A percentile compares a stretch with the other conserved stretches of the same genome.
Evolutionary conservation across 2,329 filamentous ascomycete species (phyloP).

Genomic region (Chrysosporium queenslandicum): DNA sequence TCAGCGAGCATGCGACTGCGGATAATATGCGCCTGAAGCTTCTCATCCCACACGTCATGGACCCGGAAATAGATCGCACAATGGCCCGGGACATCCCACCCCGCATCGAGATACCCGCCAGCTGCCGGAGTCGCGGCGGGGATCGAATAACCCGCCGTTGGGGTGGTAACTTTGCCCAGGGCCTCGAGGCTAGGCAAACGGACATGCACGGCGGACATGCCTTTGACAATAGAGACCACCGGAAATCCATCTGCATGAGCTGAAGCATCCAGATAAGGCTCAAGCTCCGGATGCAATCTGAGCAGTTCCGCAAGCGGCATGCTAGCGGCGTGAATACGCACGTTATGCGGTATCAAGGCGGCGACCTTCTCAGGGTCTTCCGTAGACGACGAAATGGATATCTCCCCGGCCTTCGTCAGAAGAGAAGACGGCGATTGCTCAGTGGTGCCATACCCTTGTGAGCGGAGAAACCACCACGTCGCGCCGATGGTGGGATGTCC

Average conservation of each 20-base stretch:
- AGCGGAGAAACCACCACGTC: slow-evolving; percentile 38
- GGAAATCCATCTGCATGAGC: slow-evolving; percentile 32
- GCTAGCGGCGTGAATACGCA: slow-evolving; percentile 48
- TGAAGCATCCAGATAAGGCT: slow-evolving; percentile 18
- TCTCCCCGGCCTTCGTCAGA: slow-evolving; percentile 37
- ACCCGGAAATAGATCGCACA: slow-evolving; percentile 26
- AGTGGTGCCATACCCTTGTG: slow-evolving; percentile 3
- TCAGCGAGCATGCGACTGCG: slow-evolving; percentile 26
- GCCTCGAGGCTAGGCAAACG: slow-evolving; percentile 49
- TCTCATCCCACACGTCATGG: slow-evolving; percentile 19
- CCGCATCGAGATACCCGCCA: slow-evolving; percentile 19
- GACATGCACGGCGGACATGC: slow-evolving; percentile 48
- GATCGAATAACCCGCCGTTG: slow-evolving; percentile 17
- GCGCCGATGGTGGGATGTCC: slow-evolving; percentile 54
- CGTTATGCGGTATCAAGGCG: slow-evolving; percentile 57
- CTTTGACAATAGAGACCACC: slow-evolving; percentile 56
- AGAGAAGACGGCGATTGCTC: slow-evolving; percentile 15
- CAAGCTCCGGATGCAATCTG: slow-evolving; percentile 20
- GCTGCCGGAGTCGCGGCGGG: slow-evolving; percentile 16
- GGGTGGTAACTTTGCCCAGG: slow-evolving; percentile 36
- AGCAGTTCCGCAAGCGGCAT: slow-evolving; percentile 23
- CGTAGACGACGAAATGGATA: slow-evolving; percentile 31
- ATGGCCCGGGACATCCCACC: slow-evolving; percentile 23
- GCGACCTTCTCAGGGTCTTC: slow-evolving; percentile 39
- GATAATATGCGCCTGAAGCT: slow-evolving; percentile 20